Percentiles rank a stretch among this genome's conserved stretches.
phyloP scores from a whole-genome alignment of 805 yeast genomes.

The Candida dajiaensis region DNA sequence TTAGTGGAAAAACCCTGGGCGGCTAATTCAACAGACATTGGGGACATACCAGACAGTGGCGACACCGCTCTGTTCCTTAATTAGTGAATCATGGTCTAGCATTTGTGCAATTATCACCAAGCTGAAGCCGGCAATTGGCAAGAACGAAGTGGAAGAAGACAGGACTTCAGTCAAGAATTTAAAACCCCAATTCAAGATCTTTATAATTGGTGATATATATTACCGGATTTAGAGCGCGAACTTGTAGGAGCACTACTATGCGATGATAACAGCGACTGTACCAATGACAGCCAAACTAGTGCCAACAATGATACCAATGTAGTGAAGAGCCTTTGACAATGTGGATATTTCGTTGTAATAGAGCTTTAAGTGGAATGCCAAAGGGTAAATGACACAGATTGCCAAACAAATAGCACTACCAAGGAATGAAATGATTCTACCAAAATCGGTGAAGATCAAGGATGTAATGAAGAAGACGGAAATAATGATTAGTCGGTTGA shows the following conservation, averaged over 20 bases:
- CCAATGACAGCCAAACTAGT: constrained; percentile 16
- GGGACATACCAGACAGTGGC: constrained; percentile 25
- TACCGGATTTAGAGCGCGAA: not conserved
- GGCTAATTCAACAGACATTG: constrained; percentile 1
- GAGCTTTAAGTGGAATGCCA: constrained; percentile 53
- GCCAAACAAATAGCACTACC: constrained; percentile 72
- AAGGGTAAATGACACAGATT: constrained; percentile 66
- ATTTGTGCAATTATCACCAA: not conserved
- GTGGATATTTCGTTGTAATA: constrained; percentile 32
- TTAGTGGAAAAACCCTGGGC: constrained; percentile 1
- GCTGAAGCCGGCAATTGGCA: not conserved
- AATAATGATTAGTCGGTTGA: constrained; percentile 16
- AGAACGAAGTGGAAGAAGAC: not conserved
- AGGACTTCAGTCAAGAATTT: not conserved
- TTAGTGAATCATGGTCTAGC: constrained; percentile 17
- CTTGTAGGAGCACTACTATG: constrained; percentile 3
- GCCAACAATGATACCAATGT: constrained; percentile 5
- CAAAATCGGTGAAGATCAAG: constrained; percentile 62
- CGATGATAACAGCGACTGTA: constrained; percentile 21
- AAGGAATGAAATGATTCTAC: constrained; percentile 63
- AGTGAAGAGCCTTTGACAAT: constrained; percentile 18
- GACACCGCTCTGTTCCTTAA: constrained; percentile 22
- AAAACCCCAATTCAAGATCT: too few species aligned
- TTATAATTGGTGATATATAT: too few species aligned
- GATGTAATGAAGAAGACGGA: constrained; percentile 44